phyloP scores from a whole-genome alignment of 139 green algal genomes.

The Closterium sp. region DNA sequence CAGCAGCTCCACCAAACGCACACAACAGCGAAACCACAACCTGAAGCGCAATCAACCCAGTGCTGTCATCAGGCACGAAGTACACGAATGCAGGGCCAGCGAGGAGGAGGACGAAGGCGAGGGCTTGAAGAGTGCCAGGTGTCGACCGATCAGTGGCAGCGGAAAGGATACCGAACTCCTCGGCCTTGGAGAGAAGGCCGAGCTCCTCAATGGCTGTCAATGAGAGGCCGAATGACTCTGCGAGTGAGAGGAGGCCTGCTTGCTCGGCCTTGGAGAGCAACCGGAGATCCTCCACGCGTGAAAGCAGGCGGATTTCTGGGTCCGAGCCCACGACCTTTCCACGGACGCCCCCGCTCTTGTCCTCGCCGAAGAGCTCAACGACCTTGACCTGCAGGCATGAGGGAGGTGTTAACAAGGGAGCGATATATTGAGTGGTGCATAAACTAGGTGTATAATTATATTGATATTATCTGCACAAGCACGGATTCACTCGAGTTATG shows the following conservation, averaged over 20 bases:
- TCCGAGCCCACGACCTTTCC: not conserved
- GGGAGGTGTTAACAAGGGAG: not conserved
- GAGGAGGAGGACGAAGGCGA: slow-evolving; percentile 17
- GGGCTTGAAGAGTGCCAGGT: not conserved
- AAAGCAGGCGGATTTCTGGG: slow-evolving; percentile 17
- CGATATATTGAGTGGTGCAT: not conserved
- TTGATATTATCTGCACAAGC: too few relatives aligned
- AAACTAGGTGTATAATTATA: too few relatives aligned
- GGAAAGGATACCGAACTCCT: slow-evolving; percentile 23
- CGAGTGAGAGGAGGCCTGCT: slow-evolving; percentile 62
- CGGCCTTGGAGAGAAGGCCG: slow-evolving; percentile 68
- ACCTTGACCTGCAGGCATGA: slow-evolving; percentile 22
- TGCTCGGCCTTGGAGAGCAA: slow-evolving; percentile 58
- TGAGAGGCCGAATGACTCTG: slow-evolving; percentile 66
- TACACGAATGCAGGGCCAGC: slow-evolving; percentile 21
- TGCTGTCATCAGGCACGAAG: slow-evolving; percentile 28
- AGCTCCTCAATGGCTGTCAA: slow-evolving; percentile 68
- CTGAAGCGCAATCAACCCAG: slow-evolving; percentile 19
- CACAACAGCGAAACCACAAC: slow-evolving; percentile 7
- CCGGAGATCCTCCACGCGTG: slow-evolving; percentile 34
- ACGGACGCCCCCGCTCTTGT: slow-evolving; percentile 18
- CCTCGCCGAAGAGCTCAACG: slow-evolving; percentile 1
- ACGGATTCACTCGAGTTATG: too few relatives aligned
- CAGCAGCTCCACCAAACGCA: slow-evolving; percentile 26
- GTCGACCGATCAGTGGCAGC: slow-evolving; percentile 16